These are phyloP conservation scores for Salvia splendens DNA, from an alignment of 257 asterid genomes.

Conservation along the genomic window DNA sequence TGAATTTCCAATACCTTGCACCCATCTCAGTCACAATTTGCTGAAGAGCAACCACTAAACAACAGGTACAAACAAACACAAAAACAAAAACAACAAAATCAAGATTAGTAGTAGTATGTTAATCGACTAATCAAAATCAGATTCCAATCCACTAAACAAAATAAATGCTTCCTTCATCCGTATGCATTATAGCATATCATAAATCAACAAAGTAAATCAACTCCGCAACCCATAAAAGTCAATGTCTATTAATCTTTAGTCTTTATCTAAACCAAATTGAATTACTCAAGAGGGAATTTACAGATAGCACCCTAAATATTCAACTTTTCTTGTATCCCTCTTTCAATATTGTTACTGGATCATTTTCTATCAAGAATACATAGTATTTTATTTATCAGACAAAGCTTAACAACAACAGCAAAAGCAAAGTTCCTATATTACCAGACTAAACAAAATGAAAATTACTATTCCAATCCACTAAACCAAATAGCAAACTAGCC, in stretches of 20 bases:
- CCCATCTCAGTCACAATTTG: slow-evolving; percentile 74
- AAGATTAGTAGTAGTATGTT: background rate
- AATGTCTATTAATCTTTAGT: background rate
- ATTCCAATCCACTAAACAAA: background rate
- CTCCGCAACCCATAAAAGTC: background rate
- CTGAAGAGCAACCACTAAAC: slow-evolving; percentile 67
- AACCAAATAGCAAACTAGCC: background rate
- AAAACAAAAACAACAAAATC: background rate
- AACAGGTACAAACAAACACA: slow-evolving; percentile 13
- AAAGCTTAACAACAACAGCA: background rate
- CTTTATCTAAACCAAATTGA: background rate
- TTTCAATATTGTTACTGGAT: background rate
- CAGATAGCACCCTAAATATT: background rate
- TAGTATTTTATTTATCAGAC: background rate
- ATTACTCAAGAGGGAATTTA: background rate
- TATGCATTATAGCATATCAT: background rate
- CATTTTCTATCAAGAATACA: background rate
- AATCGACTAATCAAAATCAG: background rate
- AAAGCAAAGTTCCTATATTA: background rate
- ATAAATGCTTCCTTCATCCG: background rate
- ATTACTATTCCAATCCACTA: background rate
- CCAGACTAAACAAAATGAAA: too few species aligned
- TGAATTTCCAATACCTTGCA: slow-evolving; percentile 69
- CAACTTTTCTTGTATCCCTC: background rate
- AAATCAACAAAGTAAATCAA: background rate